Conservation (phyloP, 176 grass and related monocot species). For the Bothriochloa decipiens region DNA sequence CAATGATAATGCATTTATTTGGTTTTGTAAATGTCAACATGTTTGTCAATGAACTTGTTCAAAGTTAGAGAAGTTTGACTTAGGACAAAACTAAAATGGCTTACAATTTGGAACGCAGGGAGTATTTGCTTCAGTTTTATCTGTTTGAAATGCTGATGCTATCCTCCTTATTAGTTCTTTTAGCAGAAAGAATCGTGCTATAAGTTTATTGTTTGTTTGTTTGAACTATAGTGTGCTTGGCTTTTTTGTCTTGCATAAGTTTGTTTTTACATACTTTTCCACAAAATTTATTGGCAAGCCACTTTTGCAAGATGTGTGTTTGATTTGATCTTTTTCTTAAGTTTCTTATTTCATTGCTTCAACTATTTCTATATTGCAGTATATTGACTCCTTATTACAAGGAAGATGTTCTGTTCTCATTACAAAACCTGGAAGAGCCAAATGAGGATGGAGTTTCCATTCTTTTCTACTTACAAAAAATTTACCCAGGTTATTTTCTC, state of each 20-base stretch:
- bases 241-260: background rate
- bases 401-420: conserved; percentile 96
- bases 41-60: background rate
- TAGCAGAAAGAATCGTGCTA: background rate
- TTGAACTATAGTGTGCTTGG: background rate
- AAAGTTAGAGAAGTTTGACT: background rate
- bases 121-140: background rate
- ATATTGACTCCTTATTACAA: conserved; percentile 96
- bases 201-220: conserved; percentile 17
- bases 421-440: conserved; percentile 62
- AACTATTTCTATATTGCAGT: conserved; percentile 52
- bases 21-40: background rate
- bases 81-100: background rate
- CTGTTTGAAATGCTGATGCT: background rate
- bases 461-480: conserved; percentile 98
- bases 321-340: conserved; percentile 15
- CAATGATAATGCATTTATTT: background rate
- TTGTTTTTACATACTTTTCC: background rate
- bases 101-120: background rate
- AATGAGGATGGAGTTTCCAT: conserved; percentile 99
- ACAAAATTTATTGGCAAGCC: background rate
- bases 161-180: background rate
- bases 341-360: conserved; percentile 20
- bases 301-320: conserved; percentile 16
- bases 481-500: conserved; percentile 82